Evolutionary conservation across 768 basidiomycete genomes (phyloP), one percentile per base, ranked within the genome.

Genomic region (Gymnopilus dilepis): DNA sequence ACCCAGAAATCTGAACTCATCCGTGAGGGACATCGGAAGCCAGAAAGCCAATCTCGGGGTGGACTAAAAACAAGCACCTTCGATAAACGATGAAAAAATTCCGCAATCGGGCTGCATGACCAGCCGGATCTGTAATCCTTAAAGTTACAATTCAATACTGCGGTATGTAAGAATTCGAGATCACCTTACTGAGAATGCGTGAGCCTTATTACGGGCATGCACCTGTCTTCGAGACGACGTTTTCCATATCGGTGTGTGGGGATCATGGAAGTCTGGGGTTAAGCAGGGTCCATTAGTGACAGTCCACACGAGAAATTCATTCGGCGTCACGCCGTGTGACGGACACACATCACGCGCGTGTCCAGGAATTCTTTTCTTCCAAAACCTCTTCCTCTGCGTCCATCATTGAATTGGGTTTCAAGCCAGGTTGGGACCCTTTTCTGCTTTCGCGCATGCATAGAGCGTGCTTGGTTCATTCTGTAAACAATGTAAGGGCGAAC

Each of bases 401-500:
- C 58, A 51, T 24, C 57, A 52, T 51, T 59, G 55, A 59, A 64
- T 38, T 60, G 51, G 63, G 56, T 60, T 52, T 22, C 62, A 56
- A 60, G 55, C 60, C 60, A 56, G 55, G 50, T 45, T 58, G 56
- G 47, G 56, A 51, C 47, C 28, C 47, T 28, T 51, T 42, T 51
- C 52, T 48, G 2, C 19, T 69, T 63, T 70, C 69, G 78, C 78
- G 78, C 72, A 82, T 82, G 80, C 75, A 80, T 80, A 80, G 73
- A 66, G 72, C 72, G 58, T 69, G 69, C 66, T 72, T 70, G 67
- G 68, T 60, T 59, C 59, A 65, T 63, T 66, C 58, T 69, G 68
- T 72, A 70, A 75, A 73, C 65, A 73, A 80, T 80, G 79, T 79
- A 80, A 74, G 70, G 72, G 69, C 72, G 69, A 60, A 61, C 61